Percentiles rank a stretch among this genome's conserved stretches.
Evolutionary conservation across 2,329 filamentous ascomycete genomes (phyloP).

Genomic region (Aspergillus sp.): DNA sequence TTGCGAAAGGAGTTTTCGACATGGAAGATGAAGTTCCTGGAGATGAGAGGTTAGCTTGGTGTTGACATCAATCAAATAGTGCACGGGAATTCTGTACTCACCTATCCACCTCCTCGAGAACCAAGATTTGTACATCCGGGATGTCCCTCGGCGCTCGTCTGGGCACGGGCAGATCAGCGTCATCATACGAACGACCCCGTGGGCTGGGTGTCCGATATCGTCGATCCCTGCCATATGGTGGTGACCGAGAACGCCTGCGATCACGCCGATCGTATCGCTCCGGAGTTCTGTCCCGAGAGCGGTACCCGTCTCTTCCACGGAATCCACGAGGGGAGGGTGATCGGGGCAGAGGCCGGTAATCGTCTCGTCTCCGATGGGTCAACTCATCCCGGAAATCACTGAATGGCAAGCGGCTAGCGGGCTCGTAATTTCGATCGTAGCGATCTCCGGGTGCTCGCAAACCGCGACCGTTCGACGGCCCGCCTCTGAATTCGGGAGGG

Average conservation of each 20-base stretch:
- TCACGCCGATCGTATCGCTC: slow-evolving; percentile 49
- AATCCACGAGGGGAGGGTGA: slow-evolving; percentile 55
- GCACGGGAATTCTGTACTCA: slow-evolving; percentile 17
- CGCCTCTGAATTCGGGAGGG: slow-evolving; percentile 53
- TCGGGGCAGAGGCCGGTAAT: slow-evolving; percentile 55
- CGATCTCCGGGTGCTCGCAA: slow-evolving; percentile 32
- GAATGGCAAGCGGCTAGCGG: slow-evolving; percentile 30
- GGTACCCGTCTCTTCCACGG: slow-evolving; percentile 59
- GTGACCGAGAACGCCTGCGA: slow-evolving; percentile 64
- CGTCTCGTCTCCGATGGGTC: slow-evolving; percentile 48
- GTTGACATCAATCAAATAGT: background rate
- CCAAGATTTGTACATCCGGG: slow-evolving; percentile 82
- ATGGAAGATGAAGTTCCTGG: slow-evolving; percentile 70
- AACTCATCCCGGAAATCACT: slow-evolving; percentile 48
- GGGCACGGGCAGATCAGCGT: slow-evolving; percentile 64
- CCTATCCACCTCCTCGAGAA: slow-evolving; percentile 67
- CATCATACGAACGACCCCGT: slow-evolving; percentile 48
- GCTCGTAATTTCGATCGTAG: slow-evolving; percentile 36
- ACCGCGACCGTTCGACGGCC: slow-evolving; percentile 21
- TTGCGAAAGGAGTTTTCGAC: slow-evolving; percentile 69
- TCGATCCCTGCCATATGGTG: slow-evolving; percentile 58
- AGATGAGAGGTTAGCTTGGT: slow-evolving; percentile 10
- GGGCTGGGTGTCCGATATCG: slow-evolving; percentile 66
- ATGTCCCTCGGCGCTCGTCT: slow-evolving; percentile 66
- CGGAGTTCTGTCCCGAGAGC: slow-evolving; percentile 36